Evolutionary conservation across 192 early-diverging fungal species (phyloP), one percentile per base, ranked within the genome.

Genomic region (Coemansia sp.): DNA sequence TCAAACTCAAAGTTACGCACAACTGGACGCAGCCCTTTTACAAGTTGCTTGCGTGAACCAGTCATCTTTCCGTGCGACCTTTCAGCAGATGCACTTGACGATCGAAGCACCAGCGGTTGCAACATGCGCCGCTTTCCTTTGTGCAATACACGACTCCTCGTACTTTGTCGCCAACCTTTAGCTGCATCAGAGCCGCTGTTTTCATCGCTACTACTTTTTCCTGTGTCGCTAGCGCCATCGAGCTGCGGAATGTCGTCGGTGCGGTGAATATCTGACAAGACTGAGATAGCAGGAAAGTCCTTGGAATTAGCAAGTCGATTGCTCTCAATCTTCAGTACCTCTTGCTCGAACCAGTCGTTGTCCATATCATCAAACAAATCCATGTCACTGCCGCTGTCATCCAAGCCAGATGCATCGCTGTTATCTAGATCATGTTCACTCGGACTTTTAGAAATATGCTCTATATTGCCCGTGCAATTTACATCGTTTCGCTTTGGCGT

Each of bases 311-410:
- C 28, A 20, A 42, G 2, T 0, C 2, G 31, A 31, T 22, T 12
- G 26, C 10, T 38, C 25, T 65, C 63, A 17, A 17, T 22, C 8
- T 46, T 57, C 4, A 36, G 26, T 10, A 72, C 14, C 37, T 66
- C 69, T 12, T 38, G 40, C 20, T 50, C 65, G 4, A 67, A 47
- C 71, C 65, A 67, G 21, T 7, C 40, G 12, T 14, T 44, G 15
- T 44, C 40, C 40, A 44, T 44, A n/a, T 23, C 20, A 25, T 52
- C 50, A 52, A 52, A 52, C 11, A 21, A 21, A 52, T 52, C 50
- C 20, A 21, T 21, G 10, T 25, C 50, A 21, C 20, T 52, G 21
- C 22, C 11, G 23, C 22, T 22, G 50, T 22, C 20, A 11, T 22
- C 23, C 23, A 34, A 34, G 31, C 31, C 31, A 34, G 31, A 34